Percentiles rank a stretch among this genome's conserved stretches.
phyloP scores from a whole-genome alignment of 192 early-diverging fungal species.

The Rhizophagus sp. region DNA sequence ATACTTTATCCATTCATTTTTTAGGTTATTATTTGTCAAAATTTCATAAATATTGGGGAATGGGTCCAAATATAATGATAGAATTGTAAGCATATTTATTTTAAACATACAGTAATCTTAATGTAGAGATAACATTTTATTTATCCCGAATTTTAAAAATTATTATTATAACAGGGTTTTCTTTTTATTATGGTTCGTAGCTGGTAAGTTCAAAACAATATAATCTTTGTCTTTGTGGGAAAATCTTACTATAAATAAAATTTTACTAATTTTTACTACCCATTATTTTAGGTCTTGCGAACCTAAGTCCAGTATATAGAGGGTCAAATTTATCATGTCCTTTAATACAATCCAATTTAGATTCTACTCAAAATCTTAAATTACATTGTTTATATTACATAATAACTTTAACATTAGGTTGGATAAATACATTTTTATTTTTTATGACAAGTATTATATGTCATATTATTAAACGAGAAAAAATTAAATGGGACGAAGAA shows the following conservation, averaged over 20 bases:
- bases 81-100: neutral
- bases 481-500: neutral
- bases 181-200: neutral
- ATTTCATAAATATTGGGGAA: neutral
- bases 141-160: neutral
- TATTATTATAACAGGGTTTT: neutral
- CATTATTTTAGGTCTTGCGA: neutral
- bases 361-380: neutral
- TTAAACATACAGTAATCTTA: too few relatives aligned
- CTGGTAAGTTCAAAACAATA: neutral
- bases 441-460: neutral
- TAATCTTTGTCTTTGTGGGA: too few relatives aligned
- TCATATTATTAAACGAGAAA: neutral
- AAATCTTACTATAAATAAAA: neutral
- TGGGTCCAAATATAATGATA: neutral
- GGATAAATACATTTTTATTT: neutral
- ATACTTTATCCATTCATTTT: neutral
- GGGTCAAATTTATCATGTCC: neutral
- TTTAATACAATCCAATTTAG: neutral
- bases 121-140: too few relatives aligned
- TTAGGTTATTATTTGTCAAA: neutral
- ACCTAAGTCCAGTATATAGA: neutral
- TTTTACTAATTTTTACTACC: neutral
- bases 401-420: neutral
- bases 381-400: neutral